Conservation (phyloP, 148 eudicot genomes). For the Fagopyrum homotropicum region DNA sequence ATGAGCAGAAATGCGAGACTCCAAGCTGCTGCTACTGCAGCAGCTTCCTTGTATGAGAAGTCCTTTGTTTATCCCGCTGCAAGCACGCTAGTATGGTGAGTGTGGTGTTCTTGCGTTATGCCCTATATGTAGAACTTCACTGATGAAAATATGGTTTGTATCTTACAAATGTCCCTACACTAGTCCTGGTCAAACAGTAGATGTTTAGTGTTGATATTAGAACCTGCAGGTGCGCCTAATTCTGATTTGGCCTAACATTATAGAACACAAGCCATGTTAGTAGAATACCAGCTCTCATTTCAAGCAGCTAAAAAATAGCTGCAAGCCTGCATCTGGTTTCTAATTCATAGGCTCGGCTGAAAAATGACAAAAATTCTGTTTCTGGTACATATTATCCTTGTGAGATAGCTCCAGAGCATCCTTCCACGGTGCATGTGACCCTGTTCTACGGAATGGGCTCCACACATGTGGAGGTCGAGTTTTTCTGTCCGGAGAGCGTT, state of each 20-base stretch:
- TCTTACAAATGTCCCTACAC: neutral
- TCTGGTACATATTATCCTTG: neutral
- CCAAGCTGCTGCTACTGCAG: constrained; percentile 89
- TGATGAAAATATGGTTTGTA: neutral
- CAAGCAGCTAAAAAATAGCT: neutral
- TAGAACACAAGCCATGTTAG: neutral
- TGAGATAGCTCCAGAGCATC: too few relatives aligned
- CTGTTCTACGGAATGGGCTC: neutral
- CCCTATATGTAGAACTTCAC: neutral
- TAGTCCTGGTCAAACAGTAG: neutral
- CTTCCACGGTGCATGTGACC: too few relatives aligned
- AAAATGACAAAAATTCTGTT: neutral
- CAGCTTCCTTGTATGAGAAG: constrained; percentile 78
- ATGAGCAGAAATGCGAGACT: constrained; percentile 58
- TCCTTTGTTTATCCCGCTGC: constrained; percentile 85
- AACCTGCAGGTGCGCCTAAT: neutral
- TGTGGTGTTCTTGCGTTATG: neutral
- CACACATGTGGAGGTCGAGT: neutral
- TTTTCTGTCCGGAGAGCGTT: neutral
- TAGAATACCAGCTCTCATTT: neutral
- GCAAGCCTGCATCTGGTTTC: neutral
- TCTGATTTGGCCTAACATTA: neutral
- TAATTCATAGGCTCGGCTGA: neutral
- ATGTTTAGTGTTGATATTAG: neutral
- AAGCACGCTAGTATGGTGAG: constrained; percentile 59